Conservation (phyloP, 192 early-diverging fungal species). For the Backusella westeae region DNA sequence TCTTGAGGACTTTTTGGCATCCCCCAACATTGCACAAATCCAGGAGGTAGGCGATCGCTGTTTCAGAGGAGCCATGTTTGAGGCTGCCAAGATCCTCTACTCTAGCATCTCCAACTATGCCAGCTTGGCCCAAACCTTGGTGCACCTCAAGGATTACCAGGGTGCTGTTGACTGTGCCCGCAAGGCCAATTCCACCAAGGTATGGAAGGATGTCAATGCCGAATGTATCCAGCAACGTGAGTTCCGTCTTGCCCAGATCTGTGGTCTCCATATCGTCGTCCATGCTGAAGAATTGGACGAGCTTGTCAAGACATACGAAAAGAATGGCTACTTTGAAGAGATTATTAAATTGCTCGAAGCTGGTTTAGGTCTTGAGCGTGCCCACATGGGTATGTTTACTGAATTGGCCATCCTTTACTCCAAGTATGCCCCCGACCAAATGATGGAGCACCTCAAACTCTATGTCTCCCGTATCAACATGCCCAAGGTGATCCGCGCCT, state of each 20-base stretch:
- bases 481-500: conserved; percentile 96
- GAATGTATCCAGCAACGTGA: conserved; percentile 94
- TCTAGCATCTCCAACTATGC: conserved; percentile 98
- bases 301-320: conserved; percentile 85
- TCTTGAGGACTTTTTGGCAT: conserved; percentile 90
- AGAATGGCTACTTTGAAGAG: conserved; percentile 88
- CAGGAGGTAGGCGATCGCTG: conserved; percentile 93
- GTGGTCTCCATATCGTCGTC: conserved; percentile 93
- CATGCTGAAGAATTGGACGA: conserved; percentile 97
- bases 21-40: conserved; percentile 94
- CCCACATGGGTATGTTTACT: conserved; percentile 99
- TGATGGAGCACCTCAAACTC: conserved; percentile 97
- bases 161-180: conserved; percentile 97
- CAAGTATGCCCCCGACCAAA: conserved; percentile 91
- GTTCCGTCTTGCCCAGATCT: conserved; percentile 98
- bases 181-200: conserved; percentile 97
- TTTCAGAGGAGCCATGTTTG: conserved; percentile 89
- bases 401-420: conserved; percentile 97
- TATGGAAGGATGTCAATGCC: conserved; percentile 99
- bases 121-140: conserved; percentile 92
- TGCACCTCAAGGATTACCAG: conserved; percentile 94
- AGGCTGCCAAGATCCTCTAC: conserved; percentile 93
- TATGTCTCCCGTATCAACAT: conserved; percentile 99
- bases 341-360: conserved; percentile 88
- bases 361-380: conserved; percentile 93